Evolutionary conservation across 176 grass and related monocot genomes (phyloP), one percentile per base, ranked within the genome.

Genomic region (Phyllostachys edulis): DNA sequence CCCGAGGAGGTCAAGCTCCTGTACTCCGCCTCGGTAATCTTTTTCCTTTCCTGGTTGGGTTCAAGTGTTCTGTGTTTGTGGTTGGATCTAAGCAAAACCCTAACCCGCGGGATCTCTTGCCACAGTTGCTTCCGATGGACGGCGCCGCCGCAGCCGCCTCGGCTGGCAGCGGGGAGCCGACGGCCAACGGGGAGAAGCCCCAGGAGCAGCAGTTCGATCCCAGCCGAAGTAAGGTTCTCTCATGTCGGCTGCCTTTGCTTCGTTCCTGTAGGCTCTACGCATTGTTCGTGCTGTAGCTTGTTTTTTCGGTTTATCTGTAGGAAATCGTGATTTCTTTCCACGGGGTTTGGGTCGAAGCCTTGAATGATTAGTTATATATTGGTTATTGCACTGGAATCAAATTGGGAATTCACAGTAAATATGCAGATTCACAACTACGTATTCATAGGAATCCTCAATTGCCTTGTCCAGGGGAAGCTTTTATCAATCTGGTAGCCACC

Each of bases 201-300:
- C 71, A 59, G 26, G 78, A 56, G 4, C 78, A 93, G 63, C 73
- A 90, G 34, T 97, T 97, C 61, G 91, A 97, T 84, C 91, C 94
- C 37, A 93, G 85, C 87, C 85, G 94, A 80, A 97, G 94, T 97
- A 86, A 90, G 67, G 47, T 4, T 7, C 24, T 49, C 54, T 4
- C n/a, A 9, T 59, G 77, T 72, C 56, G 1, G 27, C 24, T 73
- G 47, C 63, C 42, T 59, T 23, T 18, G 46, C 63, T 15, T 21
- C 55, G 0, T 12, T 17, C 36, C 18, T 45, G 39, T 45, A 69
- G 18, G 20, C 39, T 69, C 20, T 12, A 6, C 17, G 64, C 27
- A 9, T 27, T 38, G 32, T 57, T 56, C 51, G 9, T 79, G 41
- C 1, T 73, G 14, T 40, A 40, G 65, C 14, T 73, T 65, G 6